Percentiles rank a stretch among this genome's conserved stretches.
Evolutionary conservation across 2,329 filamentous ascomycete genomes (phyloP).

Genomic region (Stemphylium beticola): DNA sequence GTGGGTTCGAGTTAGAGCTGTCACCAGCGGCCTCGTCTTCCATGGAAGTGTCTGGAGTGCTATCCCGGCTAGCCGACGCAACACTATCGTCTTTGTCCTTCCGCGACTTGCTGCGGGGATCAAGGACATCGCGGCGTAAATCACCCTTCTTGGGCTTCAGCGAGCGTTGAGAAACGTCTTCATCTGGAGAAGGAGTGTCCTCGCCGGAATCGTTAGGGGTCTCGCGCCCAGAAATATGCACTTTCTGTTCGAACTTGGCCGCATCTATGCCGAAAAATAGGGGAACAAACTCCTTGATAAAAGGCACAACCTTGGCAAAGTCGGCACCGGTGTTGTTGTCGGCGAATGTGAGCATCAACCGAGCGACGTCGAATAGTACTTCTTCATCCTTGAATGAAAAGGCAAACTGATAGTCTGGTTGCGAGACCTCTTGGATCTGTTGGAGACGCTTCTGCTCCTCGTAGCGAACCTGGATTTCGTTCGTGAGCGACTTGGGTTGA

Average conservation of each 20-base stretch:
- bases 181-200: conserved; percentile 70
- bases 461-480: conserved; percentile 88
- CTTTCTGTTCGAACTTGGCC: conserved; percentile 70
- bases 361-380: conserved; percentile 59
- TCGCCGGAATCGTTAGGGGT: conserved; percentile 59
- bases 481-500: conserved; percentile 85
- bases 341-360: conserved; percentile 53
- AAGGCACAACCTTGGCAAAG: conserved; percentile 52
- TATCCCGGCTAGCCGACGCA: conserved; percentile 82
- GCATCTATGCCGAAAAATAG: conserved; percentile 58
- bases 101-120: conserved; percentile 74
- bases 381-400: conserved; percentile 69
- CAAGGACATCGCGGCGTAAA: conserved; percentile 85
- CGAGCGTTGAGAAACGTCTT: conserved; percentile 69
- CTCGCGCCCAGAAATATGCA: conserved; percentile 52
- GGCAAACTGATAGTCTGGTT: conserved; percentile 73
- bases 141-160: conserved; percentile 70
- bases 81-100: conserved; percentile 80
- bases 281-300: conserved; percentile 58
- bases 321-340: conserved; percentile 53
- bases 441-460: conserved; percentile 84
- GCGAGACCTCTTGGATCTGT: conserved; percentile 63
- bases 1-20: conserved; percentile 59
- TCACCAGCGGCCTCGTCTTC: conserved; percentile 77
- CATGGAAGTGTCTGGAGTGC: conserved; percentile 82